These are phyloP conservation scores for Cudoniella acicularis DNA, from an alignment of 495 filamentous ascomycete species.

Conservation along the genomic window DNA sequence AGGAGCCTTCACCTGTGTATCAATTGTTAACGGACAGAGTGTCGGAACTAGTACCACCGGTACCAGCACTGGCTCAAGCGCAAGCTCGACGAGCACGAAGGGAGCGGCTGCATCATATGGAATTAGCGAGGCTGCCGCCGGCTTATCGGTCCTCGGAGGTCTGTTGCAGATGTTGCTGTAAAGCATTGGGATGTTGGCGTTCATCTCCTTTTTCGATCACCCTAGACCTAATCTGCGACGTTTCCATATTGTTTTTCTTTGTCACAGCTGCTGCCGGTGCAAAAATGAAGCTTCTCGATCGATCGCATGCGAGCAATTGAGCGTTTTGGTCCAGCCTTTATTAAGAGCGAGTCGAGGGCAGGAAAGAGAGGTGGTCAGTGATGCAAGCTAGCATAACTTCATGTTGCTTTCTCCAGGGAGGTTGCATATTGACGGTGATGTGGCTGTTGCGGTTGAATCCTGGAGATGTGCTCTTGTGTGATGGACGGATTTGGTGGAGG, in stretches of 20 bases:
- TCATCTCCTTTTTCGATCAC: slow-evolving; percentile 28
- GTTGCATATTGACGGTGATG: not conserved
- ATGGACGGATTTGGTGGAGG: not conserved
- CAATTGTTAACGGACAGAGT: slow-evolving; percentile 36
- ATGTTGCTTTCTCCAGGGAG: not conserved
- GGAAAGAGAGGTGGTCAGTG: not conserved
- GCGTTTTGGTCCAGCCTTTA: slow-evolving; percentile 16
- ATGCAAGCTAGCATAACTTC: not conserved
- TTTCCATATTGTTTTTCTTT: slow-evolving; percentile 21
- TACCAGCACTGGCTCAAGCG: slow-evolving; percentile 9
- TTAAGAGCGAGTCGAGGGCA: slow-evolving; percentile 4
- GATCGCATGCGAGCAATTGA: slow-evolving; percentile 15
- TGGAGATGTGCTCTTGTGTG: not conserved
- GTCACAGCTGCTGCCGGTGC: slow-evolving; percentile 4
- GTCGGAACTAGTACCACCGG: slow-evolving; percentile 27
- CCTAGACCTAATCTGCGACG: slow-evolving; percentile 33
- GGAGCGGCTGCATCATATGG: slow-evolving; percentile 43
- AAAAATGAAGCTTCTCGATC: slow-evolving; percentile 13
- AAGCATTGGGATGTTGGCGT: slow-evolving; percentile 29
- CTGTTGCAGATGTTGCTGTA: slow-evolving; percentile 29
- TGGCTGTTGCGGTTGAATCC: not conserved
- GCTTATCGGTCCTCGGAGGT: slow-evolving; percentile 32
- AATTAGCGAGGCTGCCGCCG: slow-evolving; percentile 27
- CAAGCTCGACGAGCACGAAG: slow-evolving; percentile 39
- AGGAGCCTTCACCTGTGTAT: slow-evolving; percentile 57